Evolutionary conservation across 2,329 filamentous ascomycete genomes (phyloP).

Genomic region (Xylariaceae sp.): DNA sequence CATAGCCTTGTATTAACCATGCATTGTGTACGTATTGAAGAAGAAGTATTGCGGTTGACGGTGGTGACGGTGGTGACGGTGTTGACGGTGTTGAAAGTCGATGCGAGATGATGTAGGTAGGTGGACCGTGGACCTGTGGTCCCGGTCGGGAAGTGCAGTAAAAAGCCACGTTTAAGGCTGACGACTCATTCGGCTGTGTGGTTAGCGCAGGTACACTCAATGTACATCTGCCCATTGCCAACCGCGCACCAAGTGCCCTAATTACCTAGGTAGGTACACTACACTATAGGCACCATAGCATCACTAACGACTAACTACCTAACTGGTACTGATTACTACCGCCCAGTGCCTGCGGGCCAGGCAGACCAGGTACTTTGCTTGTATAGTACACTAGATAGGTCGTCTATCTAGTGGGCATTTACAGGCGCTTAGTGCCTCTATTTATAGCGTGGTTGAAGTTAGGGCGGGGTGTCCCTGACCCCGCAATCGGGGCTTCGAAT

Average conservation of each 20-base stretch:
- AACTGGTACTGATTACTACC: too few species aligned
- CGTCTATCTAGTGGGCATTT: too few species aligned
- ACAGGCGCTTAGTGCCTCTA: neutral
- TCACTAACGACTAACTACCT: too few species aligned
- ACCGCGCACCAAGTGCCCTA: too few species aligned
- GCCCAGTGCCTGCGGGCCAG: too few species aligned
- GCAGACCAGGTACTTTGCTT: too few species aligned
- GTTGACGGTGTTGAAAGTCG: neutral
- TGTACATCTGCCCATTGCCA: neutral
- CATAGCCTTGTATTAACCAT: neutral
- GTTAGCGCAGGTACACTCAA: neutral
- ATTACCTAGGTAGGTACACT: too few species aligned
- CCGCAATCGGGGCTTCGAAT: too few species aligned
- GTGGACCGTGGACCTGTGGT: too few species aligned
- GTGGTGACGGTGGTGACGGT: neutral
- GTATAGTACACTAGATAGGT: too few species aligned
- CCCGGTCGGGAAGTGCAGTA: too few species aligned
- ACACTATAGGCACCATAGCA: too few species aligned
- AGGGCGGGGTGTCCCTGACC: neutral
- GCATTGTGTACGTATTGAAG: neutral
- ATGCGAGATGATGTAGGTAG: neutral
- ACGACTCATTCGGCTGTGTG: slow-evolving; percentile 7
- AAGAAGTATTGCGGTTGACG: neutral
- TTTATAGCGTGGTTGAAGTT: neutral
- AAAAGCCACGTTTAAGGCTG: slow-evolving; percentile 23